These are phyloP conservation scores for Tubosaeta sp. DNA, from an alignment of 768 basidiomycete species.

Conservation along the genomic window DNA sequence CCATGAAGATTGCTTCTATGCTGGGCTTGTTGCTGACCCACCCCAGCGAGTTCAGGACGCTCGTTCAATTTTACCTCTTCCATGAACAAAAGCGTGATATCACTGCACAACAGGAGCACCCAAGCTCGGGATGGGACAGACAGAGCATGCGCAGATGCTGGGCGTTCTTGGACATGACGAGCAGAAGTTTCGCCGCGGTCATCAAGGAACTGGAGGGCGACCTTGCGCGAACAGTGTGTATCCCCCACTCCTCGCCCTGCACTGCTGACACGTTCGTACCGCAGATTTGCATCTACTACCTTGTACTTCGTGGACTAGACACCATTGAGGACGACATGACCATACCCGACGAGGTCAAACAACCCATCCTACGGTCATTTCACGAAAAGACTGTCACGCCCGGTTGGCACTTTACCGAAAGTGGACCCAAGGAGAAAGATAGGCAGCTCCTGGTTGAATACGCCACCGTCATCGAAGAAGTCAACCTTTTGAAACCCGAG, in stretches of 20 bases:
- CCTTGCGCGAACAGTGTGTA: constrained; percentile 82
- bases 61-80: constrained; percentile 81
- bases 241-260: not conserved
- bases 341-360: constrained; percentile 80
- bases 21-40: constrained; percentile 69
- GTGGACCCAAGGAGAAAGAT: constrained; percentile 86
- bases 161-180: constrained; percentile 84
- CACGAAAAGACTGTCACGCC: constrained; percentile 73
- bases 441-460: constrained; percentile 81
- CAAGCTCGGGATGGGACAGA: constrained; percentile 84
- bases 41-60: constrained; percentile 76
- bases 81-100: constrained; percentile 83
- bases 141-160: constrained; percentile 85
- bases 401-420: constrained; percentile 83
- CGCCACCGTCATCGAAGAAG: constrained; percentile 73
- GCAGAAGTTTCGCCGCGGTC: constrained; percentile 86
- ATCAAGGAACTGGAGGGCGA: constrained; percentile 97
- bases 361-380: constrained; percentile 79
- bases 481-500: constrained; percentile 63
- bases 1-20: constrained; percentile 56
- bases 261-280: not conserved
- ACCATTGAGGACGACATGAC: constrained; percentile 99
- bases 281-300: constrained; percentile 92
- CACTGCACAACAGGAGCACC: constrained; percentile 64
- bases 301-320: constrained; percentile 91